Percentiles rank a stretch among this genome's conserved stretches.
Conservation (phyloP, 2,329 filamentous ascomycete species). For the Achaetomium macrosporum region DNA sequence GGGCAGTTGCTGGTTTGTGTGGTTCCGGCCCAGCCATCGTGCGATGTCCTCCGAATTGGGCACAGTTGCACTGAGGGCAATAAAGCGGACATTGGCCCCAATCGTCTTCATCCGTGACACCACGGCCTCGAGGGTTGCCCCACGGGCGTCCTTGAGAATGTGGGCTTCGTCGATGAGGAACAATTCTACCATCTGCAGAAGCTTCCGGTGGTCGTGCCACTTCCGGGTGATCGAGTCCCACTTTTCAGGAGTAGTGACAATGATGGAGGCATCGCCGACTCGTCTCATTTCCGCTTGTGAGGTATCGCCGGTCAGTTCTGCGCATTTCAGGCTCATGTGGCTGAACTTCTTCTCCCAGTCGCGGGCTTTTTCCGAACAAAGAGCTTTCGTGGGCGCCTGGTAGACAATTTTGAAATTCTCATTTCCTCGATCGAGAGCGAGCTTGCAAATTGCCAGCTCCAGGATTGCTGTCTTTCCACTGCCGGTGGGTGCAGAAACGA, state of each 20-base stretch:
- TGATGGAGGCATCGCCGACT: slow-evolving; percentile 71
- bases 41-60: slow-evolving; percentile 79
- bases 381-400: slow-evolving; percentile 75
- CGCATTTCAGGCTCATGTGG: slow-evolving; percentile 60
- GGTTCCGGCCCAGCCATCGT: slow-evolving; percentile 66
- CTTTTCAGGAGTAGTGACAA: slow-evolving; percentile 84
- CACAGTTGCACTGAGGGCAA: slow-evolving; percentile 77
- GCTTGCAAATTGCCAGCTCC: slow-evolving; percentile 73
- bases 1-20: slow-evolving; percentile 53
- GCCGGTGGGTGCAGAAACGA: slow-evolving; percentile 75
- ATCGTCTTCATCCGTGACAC: slow-evolving; percentile 84
- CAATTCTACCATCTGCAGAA: slow-evolving; percentile 70
- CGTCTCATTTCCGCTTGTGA: slow-evolving; percentile 58
- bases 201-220: slow-evolving; percentile 72
- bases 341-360: slow-evolving; percentile 76
- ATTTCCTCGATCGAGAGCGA: slow-evolving; percentile 51
- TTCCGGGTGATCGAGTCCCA: slow-evolving; percentile 87
- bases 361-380: slow-evolving; percentile 68
- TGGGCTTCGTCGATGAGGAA: slow-evolving; percentile 87
- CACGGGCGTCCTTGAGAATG: slow-evolving; percentile 72
- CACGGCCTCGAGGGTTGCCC: slow-evolving; percentile 75
- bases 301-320: slow-evolving; percentile 78
- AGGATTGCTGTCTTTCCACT: slow-evolving; percentile 80
- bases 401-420: slow-evolving; percentile 75
- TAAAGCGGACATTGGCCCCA: slow-evolving; percentile 67